phyloP scores from a whole-genome alignment of 331 rosid genomes.

The Stylosanthes scabra region DNA sequence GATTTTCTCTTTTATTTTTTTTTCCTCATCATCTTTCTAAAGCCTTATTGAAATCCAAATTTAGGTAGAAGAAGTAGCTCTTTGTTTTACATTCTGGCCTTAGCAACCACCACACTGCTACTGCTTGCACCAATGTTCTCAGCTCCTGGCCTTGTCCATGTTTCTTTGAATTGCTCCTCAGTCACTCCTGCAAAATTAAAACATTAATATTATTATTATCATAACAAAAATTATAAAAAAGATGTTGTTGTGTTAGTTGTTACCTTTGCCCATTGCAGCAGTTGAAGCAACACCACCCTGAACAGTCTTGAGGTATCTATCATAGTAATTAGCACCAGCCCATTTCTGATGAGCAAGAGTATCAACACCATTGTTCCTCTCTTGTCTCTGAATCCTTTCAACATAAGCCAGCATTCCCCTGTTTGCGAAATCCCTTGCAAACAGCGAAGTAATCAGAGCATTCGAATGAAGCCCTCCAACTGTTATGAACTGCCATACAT shows the following conservation, averaged over 20 bases:
- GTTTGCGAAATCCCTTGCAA: slow-evolving; percentile 79
- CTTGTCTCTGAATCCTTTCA: slow-evolving; percentile 95
- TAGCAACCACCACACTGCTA: slow-evolving; percentile 74
- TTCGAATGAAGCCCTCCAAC: slow-evolving; percentile 90
- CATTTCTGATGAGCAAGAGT: slow-evolving; percentile 98
- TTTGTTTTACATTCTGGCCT: slow-evolving; percentile 67
- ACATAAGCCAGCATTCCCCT: slow-evolving; percentile 98
- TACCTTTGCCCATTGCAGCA: slow-evolving; percentile 99
- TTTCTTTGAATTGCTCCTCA: slow-evolving; percentile 91
- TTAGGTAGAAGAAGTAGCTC: slow-evolving; percentile 11
- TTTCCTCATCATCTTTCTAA: slow-evolving; percentile 7
- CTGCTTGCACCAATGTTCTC: slow-evolving; percentile 55
- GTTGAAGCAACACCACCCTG: slow-evolving; percentile 97
- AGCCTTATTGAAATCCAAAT: slow-evolving; percentile 47
- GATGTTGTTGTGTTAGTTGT: slow-evolving; percentile 12
- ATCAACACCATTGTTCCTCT: slow-evolving; percentile 88
- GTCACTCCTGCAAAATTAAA: slow-evolving; percentile 72
- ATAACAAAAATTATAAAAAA: background rate
- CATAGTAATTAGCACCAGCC: slow-evolving; percentile 97
- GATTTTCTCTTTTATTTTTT: background rate
- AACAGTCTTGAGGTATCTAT: slow-evolving; percentile 91
- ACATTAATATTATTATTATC: too few relatives aligned
- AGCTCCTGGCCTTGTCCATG: slow-evolving; percentile 87
- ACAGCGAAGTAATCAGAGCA: slow-evolving; percentile 77
- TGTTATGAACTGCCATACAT: slow-evolving; percentile 93